Base-by-base conservation (phyloP, 805 yeast genomes). In the Metschnikowia lochheadii region DNA sequence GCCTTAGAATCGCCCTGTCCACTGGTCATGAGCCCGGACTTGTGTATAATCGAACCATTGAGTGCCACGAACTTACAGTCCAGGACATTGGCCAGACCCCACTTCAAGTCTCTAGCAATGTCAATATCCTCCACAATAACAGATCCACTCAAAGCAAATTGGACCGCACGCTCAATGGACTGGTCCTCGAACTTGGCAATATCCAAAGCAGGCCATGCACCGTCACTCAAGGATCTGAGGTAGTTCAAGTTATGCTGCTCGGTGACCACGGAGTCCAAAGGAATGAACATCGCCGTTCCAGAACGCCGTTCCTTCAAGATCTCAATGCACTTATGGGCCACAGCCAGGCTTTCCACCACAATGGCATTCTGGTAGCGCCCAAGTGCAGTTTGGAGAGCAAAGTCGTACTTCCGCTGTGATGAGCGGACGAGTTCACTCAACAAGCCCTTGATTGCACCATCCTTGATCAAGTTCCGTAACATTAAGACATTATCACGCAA, bases 11-110 rank as follows among this genome's bases (percentile, higher is more conserved):
- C 40, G 5, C 81, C 75, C 29, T 75, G 70, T 56, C 97, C 97
- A 64, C 97, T 97, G 7, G 97, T 86, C 96, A 94, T 89, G 35
- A 90, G 74, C 6, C 96, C 96, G 4, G 92, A 84, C 60, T 82
- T 83, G 62, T 89, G 89, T 43, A 94, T 87, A 31, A 90, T 73
- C 0, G 92, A 81, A 1, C 99, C 99, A 45, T 89, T 89, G 13
- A 89, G 60, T 0, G 96, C 81, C 2, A 91, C 96, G 44, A 87
- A 65, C 64, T 87, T 89, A 38, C 81, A 82, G 44, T 77, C 77
- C 6, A 71, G 37, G 29, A 81, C 67, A 4, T 44, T 39, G 13
- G 55, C 40, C 13, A 48, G 43, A 17, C 54, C 49, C 92, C 96
- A 89, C 62, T 88, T 83, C 51, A 92, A 68, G 1, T 75, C 70